A percentile compares a stretch with the other conserved stretches of the same genome.
Evolutionary conservation across 2,329 filamentous ascomycete genomes (phyloP).

Genomic region (Aschersonia sp.): DNA sequence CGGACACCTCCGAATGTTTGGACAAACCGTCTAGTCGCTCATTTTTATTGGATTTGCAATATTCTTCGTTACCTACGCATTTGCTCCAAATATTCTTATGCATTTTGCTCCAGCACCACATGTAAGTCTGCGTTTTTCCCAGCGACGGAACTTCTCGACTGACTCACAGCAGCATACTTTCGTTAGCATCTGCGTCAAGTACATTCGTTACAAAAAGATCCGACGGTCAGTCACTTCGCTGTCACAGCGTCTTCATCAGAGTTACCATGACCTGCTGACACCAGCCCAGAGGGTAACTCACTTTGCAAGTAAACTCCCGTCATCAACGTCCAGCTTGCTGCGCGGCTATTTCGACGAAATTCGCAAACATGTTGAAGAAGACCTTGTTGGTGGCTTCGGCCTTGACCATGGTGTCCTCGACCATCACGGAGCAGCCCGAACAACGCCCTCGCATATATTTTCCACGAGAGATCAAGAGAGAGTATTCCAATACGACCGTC

Average conservation of each 20-base stretch:
- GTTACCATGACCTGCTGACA: background rate
- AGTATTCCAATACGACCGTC: slow-evolving; percentile 28
- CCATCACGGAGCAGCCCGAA: slow-evolving; percentile 23
- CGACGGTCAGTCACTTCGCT: slow-evolving; percentile 25
- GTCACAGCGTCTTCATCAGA: background rate
- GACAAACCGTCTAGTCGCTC: slow-evolving; percentile 30
- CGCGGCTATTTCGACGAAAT: background rate
- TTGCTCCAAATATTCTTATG: slow-evolving; percentile 6
- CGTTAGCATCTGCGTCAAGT: slow-evolving; percentile 42
- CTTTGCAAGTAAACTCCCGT: background rate
- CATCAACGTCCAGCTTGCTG: background rate
- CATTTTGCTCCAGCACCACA: slow-evolving; percentile 4
- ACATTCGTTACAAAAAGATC: slow-evolving; percentile 38
- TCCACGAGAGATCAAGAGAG: slow-evolving; percentile 39
- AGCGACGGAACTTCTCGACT: background rate
- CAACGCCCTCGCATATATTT: slow-evolving; percentile 40
- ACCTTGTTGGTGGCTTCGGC: slow-evolving; percentile 32
- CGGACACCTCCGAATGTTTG: slow-evolving; percentile 9
- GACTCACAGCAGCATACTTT: slow-evolving; percentile 18
- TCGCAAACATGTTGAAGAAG: slow-evolving; percentile 29
- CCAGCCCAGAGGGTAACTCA: background rate
- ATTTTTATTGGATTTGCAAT: slow-evolving; percentile 14
- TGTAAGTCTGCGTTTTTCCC: slow-evolving; percentile 6
- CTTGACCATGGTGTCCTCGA: slow-evolving; percentile 32
- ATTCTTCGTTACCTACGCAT: slow-evolving; percentile 1